Evolutionary conservation across 2,329 filamentous ascomycete genomes (phyloP).

Genomic region (Didymella glomerata): DNA sequence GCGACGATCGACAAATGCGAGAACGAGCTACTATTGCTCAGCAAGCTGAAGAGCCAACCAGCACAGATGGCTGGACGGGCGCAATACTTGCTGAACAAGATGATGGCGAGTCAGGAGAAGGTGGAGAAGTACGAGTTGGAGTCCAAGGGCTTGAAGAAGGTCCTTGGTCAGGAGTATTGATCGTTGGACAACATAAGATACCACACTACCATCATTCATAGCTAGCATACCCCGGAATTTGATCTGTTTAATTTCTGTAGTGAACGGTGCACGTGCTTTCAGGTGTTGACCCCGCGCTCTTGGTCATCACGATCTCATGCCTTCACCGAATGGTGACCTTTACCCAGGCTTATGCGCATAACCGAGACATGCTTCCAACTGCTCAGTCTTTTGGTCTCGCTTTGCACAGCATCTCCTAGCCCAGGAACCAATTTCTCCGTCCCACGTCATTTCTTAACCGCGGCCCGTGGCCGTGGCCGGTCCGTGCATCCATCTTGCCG

Average conservation of each 20-base stretch:
- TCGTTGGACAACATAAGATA: slow-evolving; percentile 13
- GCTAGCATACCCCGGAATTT: slow-evolving; percentile 6
- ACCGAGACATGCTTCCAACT: neutral
- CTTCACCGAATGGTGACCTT: neutral
- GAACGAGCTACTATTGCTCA: slow-evolving; percentile 76
- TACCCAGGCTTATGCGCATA: no score
- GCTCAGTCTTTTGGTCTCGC: neutral
- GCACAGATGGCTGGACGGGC: slow-evolving; percentile 71
- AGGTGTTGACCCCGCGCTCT: slow-evolving; percentile 5
- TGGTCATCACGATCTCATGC: neutral
- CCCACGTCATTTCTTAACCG: slow-evolving; percentile 25
- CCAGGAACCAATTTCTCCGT: slow-evolving; percentile 22
- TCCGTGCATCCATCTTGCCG: slow-evolving; percentile 24
- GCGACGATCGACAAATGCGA: slow-evolving; percentile 81
- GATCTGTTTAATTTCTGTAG: neutral
- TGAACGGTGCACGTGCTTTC: neutral
- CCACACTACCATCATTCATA: slow-evolving; percentile 5
- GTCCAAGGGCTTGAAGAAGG: slow-evolving; percentile 74
- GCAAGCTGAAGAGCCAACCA: slow-evolving; percentile 73
- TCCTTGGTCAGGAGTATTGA: slow-evolving; percentile 63
- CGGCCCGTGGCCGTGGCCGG: slow-evolving; percentile 8
- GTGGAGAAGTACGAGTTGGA: slow-evolving; percentile 78
- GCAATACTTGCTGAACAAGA: slow-evolving; percentile 76
- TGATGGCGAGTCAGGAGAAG: slow-evolving; percentile 76
- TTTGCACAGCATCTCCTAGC: slow-evolving; percentile 5